phyloP scores from a whole-genome alignment of 164 flowering plant species.

The Magnolia kwangsiensis region DNA sequence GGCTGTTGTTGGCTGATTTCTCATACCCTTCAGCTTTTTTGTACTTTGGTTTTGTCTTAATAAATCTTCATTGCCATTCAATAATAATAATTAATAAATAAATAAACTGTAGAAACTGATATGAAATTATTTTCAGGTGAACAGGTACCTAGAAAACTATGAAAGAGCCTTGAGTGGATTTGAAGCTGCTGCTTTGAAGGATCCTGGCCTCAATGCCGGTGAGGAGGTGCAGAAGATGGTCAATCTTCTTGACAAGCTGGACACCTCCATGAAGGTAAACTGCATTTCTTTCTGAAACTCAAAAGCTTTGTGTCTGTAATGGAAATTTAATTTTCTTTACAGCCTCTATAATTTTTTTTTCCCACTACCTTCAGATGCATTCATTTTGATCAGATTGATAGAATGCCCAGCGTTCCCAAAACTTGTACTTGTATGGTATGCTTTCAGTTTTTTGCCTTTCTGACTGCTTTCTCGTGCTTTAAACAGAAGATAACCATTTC shows the following conservation, averaged over 20 bases:
- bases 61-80: too few relatives aligned
- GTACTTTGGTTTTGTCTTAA: too few relatives aligned
- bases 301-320: neutral
- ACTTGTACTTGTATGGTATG: too few relatives aligned
- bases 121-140: constrained; percentile 41
- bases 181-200: constrained; percentile 85
- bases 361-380: neutral
- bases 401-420: neutral
- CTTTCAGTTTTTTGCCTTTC: too few relatives aligned
- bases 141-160: constrained; percentile 82
- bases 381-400: neutral
- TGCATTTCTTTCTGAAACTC: constrained; percentile 1
- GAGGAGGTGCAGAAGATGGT: constrained; percentile 71
- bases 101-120: neutral
- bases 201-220: constrained; percentile 77
- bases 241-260: constrained; percentile 69
- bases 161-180: constrained; percentile 90
- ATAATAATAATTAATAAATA: too few relatives aligned
- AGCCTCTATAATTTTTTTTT: neutral
- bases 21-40: too few relatives aligned
- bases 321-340: neutral
- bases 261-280: constrained; percentile 45
- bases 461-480: too few relatives aligned
- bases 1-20: too few relatives aligned
- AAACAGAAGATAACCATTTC: too few relatives aligned